Percentiles rank a stretch among this genome's conserved stretches.
These are phyloP conservation scores for Pseudopyrenochaeta lycopersici DNA, from an alignment of 2,329 filamentous ascomycete genomes.

Conservation along the genomic window DNA sequence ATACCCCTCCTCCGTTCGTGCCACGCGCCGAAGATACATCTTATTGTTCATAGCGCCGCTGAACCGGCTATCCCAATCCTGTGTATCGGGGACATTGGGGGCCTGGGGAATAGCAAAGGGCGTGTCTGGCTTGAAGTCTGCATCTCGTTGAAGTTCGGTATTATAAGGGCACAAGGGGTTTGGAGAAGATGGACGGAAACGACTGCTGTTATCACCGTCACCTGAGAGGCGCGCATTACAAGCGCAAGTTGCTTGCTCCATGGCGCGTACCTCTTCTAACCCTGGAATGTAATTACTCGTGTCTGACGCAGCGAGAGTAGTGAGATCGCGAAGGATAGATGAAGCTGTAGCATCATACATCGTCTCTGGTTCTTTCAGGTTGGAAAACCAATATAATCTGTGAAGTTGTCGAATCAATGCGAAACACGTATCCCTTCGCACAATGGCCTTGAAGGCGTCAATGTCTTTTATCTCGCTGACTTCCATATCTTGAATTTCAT, in stretches of 20 bases:
- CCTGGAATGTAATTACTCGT: background rate
- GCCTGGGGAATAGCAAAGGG: background rate
- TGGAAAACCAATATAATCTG: background rate
- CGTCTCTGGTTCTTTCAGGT: background rate
- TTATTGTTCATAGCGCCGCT: background rate
- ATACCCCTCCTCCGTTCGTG: background rate
- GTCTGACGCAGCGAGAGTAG: background rate
- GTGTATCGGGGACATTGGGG: background rate
- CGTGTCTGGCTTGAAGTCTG: background rate
- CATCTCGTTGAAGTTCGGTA: background rate
- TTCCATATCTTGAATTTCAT: background rate
- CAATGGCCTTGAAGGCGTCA: background rate
- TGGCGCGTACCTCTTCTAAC: background rate
- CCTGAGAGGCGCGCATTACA: background rate
- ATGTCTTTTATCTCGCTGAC: background rate
- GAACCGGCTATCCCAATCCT: background rate
- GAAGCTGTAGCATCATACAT: background rate
- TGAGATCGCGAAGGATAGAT: background rate
- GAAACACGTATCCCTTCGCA: background rate
- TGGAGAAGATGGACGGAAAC: background rate
- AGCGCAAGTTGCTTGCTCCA: background rate
- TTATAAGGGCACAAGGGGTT: background rate
- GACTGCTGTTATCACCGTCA: background rate
- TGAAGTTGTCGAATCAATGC: background rate
- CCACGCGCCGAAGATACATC: constrained; percentile 1